Evolutionary conservation across 1,284 basidiomycete genomes (phyloP), one percentile per base, ranked within the genome.

Genomic region (Irpex sp.): DNA sequence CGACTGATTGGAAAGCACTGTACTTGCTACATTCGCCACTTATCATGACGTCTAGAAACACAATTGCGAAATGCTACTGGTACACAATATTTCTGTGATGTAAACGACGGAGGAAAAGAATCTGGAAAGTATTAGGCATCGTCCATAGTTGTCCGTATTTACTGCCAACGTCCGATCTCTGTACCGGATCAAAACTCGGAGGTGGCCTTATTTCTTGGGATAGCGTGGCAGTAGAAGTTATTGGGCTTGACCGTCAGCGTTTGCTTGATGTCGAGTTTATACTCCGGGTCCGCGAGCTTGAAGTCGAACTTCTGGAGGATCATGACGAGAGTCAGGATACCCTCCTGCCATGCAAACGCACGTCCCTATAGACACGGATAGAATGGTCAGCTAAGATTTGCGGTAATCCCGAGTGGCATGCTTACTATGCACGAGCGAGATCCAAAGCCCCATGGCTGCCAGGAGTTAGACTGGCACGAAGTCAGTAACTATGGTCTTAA

Each of bases 281-380:
- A 83, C 3, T 71, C 69, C 0, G 79, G 77, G 68, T 83, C 77
- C n/a, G 72, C 74, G 58, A 79, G 66, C 17, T 71, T 71, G 47
- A 83, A 68, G 66, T 83, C 80, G 69, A 83, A 83, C 57, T 75
- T 75, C 64, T 79, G 77, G 56, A 81, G 70, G 21, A 83, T 66
- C 13, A 77, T 77, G 33, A 83, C 74, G 43, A 70, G 64, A 5
- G 80, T 76, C 26, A 83, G 75, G 39, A 70, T 63, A 5, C 79
- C 76, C 69, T 83, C 82, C 65, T 83, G 82, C 77, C 79, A 78
- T 0, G 81, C 80, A 53, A 83, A 80, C 0, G 79, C 74, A 3
- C 81, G 74, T 7, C 79, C 77, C 71, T 72, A 53, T 5, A 26
- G 26, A 26, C 4, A 4, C 26, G 26, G 3, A 59, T 26, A 36